Percentiles rank a stretch among this genome's conserved stretches.
phyloP scores from a whole-genome alignment of 108 stramenopile genomes.

The Nitzschia sp. region DNA sequence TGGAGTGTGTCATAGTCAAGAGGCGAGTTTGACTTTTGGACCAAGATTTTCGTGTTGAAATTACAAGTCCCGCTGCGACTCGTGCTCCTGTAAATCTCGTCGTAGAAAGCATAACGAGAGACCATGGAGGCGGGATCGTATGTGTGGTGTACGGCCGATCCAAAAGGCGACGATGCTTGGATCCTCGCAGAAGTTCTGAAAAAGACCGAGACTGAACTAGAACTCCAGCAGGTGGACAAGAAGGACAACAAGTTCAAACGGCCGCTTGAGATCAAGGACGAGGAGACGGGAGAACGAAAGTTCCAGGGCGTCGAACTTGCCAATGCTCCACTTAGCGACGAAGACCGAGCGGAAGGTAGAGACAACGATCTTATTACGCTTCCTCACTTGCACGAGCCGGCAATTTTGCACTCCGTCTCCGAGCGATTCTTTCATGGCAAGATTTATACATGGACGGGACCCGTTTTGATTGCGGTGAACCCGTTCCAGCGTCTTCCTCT shows the following conservation, averaged over 20 bases:
- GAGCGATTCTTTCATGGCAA: constrained; percentile 87
- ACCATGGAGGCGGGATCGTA: constrained; percentile 82
- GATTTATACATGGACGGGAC: constrained; percentile 99
- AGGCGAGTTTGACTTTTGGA: too few relatives aligned
- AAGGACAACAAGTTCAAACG: constrained; percentile 50
- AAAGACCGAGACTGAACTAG: constrained; percentile 47
- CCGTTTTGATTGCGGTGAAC: constrained; percentile 99
- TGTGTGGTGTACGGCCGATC: constrained; percentile 74
- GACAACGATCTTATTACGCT: constrained; percentile 94
- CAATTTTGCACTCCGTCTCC: constrained; percentile 92
- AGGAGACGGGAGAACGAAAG: constrained; percentile 58
- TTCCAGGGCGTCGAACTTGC: constrained; percentile 89
- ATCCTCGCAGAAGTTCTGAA: constrained; percentile 79
- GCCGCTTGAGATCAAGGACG: constrained; percentile 32
- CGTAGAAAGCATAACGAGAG: too few relatives aligned
- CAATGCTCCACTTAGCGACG: constrained; percentile 67
- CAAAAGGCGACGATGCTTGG: constrained; percentile 86
- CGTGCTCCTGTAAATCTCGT: too few relatives aligned
- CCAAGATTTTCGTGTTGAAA: not conserved
- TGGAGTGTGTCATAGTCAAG: too few relatives aligned
- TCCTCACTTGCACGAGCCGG: constrained; percentile 98
- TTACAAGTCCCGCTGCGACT: too few relatives aligned
- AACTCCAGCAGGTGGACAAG: constrained; percentile 63
- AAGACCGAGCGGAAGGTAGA: constrained; percentile 73
- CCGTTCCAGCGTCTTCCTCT: constrained; percentile 94